Evolutionary conservation across 768 basidiomycete genomes (phyloP).

Genomic region (Antrodiella citrinella): DNA sequence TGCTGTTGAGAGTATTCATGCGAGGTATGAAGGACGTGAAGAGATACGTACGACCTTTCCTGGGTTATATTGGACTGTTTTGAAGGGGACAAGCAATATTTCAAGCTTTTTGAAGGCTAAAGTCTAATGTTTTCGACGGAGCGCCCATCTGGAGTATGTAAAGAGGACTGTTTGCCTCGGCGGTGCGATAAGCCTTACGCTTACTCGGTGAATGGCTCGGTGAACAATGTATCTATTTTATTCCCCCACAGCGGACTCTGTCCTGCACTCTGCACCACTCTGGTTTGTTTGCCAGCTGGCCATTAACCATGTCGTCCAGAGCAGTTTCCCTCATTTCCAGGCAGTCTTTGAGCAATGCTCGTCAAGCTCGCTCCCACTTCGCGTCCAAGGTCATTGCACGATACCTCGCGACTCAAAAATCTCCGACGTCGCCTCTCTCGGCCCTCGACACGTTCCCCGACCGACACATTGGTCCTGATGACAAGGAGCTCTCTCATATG

Average conservation of each 20-base stretch:
- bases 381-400: constrained; percentile 18
- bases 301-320: constrained; percentile 1
- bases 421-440: constrained; percentile 60
- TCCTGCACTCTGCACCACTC: constrained; percentile 5
- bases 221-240: constrained; percentile 19
- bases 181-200: constrained; percentile 16
- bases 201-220: constrained; percentile 32
- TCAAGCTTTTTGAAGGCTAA: no score
- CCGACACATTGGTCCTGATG: constrained; percentile 90
- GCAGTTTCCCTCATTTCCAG: constrained; percentile 6
- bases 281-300: neutral
- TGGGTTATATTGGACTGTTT: no score
- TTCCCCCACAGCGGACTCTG: constrained; percentile 5
- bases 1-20: no score
- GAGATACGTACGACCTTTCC: no score
- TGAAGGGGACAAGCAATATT: no score
- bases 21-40: no score
- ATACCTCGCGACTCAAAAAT: constrained; percentile 53
- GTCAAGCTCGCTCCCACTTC: constrained; percentile 12
- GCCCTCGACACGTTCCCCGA: constrained; percentile 86
- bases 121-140: no score
- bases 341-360: constrained; percentile 10
- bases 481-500: constrained; percentile 74
- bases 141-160: constrained; percentile 11
- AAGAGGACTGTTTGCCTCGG: constrained; percentile 8